phyloP scores from a whole-genome alignment of 257 asterid species.

The Solanum habrochaites region DNA sequence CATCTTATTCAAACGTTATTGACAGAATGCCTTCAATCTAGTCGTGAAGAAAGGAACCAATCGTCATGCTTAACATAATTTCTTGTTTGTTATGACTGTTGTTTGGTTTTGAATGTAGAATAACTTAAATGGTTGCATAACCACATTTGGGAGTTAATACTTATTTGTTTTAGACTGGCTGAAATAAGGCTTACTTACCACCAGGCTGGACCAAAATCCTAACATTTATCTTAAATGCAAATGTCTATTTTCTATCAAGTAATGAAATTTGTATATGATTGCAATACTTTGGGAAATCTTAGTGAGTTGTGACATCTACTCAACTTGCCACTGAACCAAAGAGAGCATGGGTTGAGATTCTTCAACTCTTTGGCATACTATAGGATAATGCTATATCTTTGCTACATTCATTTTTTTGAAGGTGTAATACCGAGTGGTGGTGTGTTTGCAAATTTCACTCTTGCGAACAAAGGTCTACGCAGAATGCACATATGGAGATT shows the following conservation, averaged over 20 bases:
- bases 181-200: neutral
- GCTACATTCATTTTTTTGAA: neutral
- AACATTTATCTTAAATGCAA: neutral
- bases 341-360: neutral
- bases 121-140: neutral
- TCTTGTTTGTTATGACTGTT: neutral
- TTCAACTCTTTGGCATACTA: neutral
- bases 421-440: neutral
- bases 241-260: neutral
- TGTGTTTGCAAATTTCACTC: neutral
- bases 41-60: neutral
- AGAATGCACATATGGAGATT: neutral
- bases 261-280: neutral
- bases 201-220: neutral
- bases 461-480: neutral
- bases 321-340: neutral
- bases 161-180: neutral
- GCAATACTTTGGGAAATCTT: neutral
- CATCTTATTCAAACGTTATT: too few relatives aligned
- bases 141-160: neutral
- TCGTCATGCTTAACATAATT: neutral
- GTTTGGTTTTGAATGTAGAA: neutral
- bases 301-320: neutral
- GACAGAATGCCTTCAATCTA: neutral
- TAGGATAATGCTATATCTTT: neutral